Conservation (phyloP, 208 protist genomes). For the Crithidia sp. region DNA sequence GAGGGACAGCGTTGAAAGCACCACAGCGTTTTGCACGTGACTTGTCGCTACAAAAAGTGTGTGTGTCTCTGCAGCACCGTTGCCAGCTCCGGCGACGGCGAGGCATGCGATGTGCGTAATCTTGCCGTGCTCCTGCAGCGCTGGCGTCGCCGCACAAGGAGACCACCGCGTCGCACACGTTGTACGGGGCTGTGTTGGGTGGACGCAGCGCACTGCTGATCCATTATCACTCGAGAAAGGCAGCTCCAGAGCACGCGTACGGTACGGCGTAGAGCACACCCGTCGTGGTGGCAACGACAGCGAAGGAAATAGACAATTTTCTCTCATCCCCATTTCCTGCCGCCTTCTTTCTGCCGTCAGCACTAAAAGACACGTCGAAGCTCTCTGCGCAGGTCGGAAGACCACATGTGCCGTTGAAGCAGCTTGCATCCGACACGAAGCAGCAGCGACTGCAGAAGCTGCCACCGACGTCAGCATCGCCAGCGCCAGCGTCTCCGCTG, state of each 20-base stretch:
- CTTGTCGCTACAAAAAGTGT: constrained; percentile 21
- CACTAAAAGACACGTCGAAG: background rate
- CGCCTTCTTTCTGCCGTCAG: background rate
- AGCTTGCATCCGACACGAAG: too few species aligned
- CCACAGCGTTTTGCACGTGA: constrained; percentile 21
- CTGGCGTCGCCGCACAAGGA: background rate
- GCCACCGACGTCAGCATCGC: background rate
- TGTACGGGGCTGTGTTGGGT: too few species aligned
- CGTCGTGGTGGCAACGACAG: constrained; percentile 18
- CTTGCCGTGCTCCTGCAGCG: constrained; percentile 17
- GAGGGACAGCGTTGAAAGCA: constrained; percentile 15
- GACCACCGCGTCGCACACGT: too few species aligned
- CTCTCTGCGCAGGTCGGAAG: constrained; percentile 6
- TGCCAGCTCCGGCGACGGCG: too few species aligned
- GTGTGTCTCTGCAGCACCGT: background rate
- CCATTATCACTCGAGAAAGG: background rate
- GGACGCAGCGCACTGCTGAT: too few species aligned
- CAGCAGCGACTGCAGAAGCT: background rate
- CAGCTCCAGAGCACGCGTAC: constrained; percentile 7
- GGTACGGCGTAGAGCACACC: constrained; percentile 17
- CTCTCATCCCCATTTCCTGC: background rate
- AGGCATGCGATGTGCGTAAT: constrained; percentile 18
- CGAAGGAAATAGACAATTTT: background rate
- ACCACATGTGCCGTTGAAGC: background rate
- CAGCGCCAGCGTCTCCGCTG: background rate